These are phyloP conservation scores for Lenzites betulinus DNA, from an alignment of 768 basidiomycete genomes.

Conservation along the genomic window DNA sequence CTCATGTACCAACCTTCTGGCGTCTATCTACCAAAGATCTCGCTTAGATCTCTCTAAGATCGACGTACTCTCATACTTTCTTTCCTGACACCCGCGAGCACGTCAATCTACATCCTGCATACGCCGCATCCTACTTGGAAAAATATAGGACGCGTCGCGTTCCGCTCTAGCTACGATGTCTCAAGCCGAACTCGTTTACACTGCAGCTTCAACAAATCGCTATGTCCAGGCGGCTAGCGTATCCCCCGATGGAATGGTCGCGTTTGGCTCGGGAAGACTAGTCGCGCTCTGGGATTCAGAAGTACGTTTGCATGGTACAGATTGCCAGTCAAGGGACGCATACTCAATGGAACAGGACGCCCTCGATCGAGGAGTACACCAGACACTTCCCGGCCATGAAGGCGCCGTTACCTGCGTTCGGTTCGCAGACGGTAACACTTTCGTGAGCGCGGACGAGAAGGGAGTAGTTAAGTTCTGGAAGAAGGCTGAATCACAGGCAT, in stretches of 20 bases:
- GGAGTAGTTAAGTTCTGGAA: slow-evolving; percentile 72
- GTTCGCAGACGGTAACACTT: slow-evolving; percentile 52
- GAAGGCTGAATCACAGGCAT: slow-evolving; percentile 34
- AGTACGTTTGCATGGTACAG: too few relatives aligned
- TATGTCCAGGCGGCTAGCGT: slow-evolving; percentile 42
- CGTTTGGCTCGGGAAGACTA: slow-evolving; percentile 56
- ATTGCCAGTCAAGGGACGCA: too few relatives aligned
- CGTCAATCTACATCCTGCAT: too few relatives aligned
- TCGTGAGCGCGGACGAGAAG: slow-evolving; percentile 77
- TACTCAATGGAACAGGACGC: slow-evolving; percentile 41
- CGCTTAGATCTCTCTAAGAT: too few relatives aligned
- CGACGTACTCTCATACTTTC: too few relatives aligned
- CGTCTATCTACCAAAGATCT: too few relatives aligned
- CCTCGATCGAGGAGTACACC: slow-evolving; percentile 54
- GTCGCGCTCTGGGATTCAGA: slow-evolving; percentile 62
- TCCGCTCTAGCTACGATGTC: slow-evolving; percentile 14
- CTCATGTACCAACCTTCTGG: background rate
- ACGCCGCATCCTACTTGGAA: too few relatives aligned
- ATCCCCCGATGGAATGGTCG: slow-evolving; percentile 43
- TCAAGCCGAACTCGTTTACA: slow-evolving; percentile 39
- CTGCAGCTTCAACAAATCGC: slow-evolving; percentile 51
- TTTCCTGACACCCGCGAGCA: too few relatives aligned
- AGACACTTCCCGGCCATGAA: slow-evolving; percentile 76
- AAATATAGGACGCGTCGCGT: too few relatives aligned
- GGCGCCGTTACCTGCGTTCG: slow-evolving; percentile 76